Evolutionary conservation across 306 rosid genomes (phyloP).

Genomic region (Abrus precatorius): DNA sequence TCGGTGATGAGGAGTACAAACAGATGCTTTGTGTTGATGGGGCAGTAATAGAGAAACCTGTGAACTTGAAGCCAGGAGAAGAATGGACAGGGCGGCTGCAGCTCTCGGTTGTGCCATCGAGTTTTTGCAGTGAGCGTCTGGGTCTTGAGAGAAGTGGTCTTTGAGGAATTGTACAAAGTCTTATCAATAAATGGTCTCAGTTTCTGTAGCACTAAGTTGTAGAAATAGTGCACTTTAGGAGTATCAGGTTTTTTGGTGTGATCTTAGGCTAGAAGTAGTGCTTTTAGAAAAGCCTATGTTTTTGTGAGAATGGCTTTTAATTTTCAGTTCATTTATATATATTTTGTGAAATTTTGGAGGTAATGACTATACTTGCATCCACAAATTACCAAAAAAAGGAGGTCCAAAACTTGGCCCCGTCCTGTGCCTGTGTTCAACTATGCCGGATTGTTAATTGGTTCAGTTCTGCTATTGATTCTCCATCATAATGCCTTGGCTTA

Average conservation of each 20-base stretch:
- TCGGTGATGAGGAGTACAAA: conserved; percentile 92
- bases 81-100: conserved; percentile 92
- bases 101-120: conserved; percentile 83
- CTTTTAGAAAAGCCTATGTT: conserved; percentile 43
- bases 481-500: neutral
- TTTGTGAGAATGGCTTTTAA: conserved; percentile 48
- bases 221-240: conserved; percentile 35
- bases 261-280: conserved; percentile 30
- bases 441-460: neutral
- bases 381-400: neutral
- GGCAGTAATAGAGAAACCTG: conserved; percentile 81
- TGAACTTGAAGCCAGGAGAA: conserved; percentile 89
- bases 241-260: conserved; percentile 29
- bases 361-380: neutral
- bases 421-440: neutral
- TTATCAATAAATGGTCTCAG: conserved; percentile 23
- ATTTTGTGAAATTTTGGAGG: conserved; percentile 28
- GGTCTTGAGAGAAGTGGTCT: conserved; percentile 60
- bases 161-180: conserved; percentile 57
- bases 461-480: neutral
- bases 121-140: conserved; percentile 78
- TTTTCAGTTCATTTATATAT: conserved; percentile 9
- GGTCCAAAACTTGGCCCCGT: neutral
- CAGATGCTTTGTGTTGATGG: conserved; percentile 95
- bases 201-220: conserved; percentile 40